Percentiles rank a stretch among this genome's conserved stretches.
Evolutionary conservation across 768 basidiomycete genomes (phyloP).

Genomic region (Trichaptum fuscoviolaceum): DNA sequence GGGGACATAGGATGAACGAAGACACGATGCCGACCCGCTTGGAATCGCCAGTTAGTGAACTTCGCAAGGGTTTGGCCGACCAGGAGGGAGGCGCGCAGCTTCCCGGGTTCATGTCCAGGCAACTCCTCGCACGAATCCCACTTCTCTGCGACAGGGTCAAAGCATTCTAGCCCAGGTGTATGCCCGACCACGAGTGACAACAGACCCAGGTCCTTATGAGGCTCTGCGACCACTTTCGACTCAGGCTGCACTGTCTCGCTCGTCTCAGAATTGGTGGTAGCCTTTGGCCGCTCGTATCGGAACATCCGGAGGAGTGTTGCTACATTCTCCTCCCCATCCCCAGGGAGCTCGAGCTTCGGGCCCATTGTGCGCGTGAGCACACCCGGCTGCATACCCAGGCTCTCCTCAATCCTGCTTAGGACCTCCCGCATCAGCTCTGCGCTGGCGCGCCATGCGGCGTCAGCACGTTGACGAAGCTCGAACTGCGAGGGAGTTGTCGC

Average conservation of each 20-base stretch:
- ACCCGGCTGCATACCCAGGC: conserved; percentile 9
- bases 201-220: conserved; percentile 16
- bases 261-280: conserved; percentile 2
- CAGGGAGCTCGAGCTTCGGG: conserved; percentile 10
- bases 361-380: conserved; percentile 8
- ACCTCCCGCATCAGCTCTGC: conserved; percentile 13
- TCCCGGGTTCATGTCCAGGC: conserved; percentile 7
- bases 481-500: conserved; percentile 8
- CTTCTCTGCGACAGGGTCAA: conserved; percentile 6
- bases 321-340: conserved; percentile 6
- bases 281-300: conserved; percentile 15
- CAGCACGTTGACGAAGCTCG: conserved; percentile 5
- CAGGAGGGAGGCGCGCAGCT: conserved; percentile 15
- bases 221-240: conserved; percentile 11
- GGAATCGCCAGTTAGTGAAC: conserved; percentile 14
- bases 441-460: conserved; percentile 10
- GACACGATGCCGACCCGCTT: conserved; percentile 15
- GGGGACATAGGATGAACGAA: conserved; percentile 12
- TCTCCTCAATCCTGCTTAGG: conserved; percentile 11
- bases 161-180: conserved; percentile 15
- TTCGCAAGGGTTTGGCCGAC: conserved; percentile 15
- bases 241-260: background rate
- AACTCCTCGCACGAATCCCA: conserved; percentile 16
- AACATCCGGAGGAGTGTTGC: conserved; percentile 16
- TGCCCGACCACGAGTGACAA: conserved; percentile 16